Evolutionary conservation across 2,329 filamentous ascomycete species (phyloP).

Genomic region (Fusarium torulosum): DNA sequence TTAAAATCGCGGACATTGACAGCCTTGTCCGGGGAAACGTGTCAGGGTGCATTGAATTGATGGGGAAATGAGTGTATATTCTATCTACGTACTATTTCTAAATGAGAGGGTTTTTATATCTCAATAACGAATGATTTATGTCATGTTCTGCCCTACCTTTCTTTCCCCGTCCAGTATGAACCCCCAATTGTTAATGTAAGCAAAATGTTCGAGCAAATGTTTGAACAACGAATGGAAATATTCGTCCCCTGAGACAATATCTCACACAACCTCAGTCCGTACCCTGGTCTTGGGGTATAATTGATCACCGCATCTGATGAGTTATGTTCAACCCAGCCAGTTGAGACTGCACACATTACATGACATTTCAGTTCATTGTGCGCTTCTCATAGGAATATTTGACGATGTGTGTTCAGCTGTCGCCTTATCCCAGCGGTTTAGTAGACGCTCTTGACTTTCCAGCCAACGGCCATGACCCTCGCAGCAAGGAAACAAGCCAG

Average conservation of each 20-base stretch:
- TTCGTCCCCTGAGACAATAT: slow-evolving; percentile 22
- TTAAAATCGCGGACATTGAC: slow-evolving; percentile 37
- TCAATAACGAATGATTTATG: background rate
- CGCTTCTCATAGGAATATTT: slow-evolving; percentile 4
- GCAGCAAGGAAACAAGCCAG: slow-evolving; percentile 39
- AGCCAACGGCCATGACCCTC: slow-evolving; percentile 37
- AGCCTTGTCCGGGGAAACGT: slow-evolving; percentile 28
- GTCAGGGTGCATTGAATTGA: background rate
- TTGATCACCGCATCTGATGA: slow-evolving; percentile 18
- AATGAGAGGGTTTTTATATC: slow-evolving; percentile 1
- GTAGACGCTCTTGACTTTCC: slow-evolving; percentile 36
- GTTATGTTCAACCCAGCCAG: background rate
- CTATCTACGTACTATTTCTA: background rate
- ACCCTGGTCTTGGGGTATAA: background rate
- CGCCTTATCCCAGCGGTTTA: slow-evolving; percentile 1
- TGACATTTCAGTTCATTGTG: slow-evolving; percentile 27
- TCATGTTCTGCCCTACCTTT: background rate
- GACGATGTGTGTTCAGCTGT: background rate
- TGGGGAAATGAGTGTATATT: slow-evolving; percentile 10
- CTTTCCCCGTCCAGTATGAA: background rate
- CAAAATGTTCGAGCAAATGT: background rate
- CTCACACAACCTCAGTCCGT: slow-evolving; percentile 18
- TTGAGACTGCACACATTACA: background rate
- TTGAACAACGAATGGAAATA: background rate
- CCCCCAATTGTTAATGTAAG: background rate